These are phyloP conservation scores for Zychaea mexicana DNA, from an alignment of 371 early-diverging fungal species.

Conservation along the genomic window DNA sequence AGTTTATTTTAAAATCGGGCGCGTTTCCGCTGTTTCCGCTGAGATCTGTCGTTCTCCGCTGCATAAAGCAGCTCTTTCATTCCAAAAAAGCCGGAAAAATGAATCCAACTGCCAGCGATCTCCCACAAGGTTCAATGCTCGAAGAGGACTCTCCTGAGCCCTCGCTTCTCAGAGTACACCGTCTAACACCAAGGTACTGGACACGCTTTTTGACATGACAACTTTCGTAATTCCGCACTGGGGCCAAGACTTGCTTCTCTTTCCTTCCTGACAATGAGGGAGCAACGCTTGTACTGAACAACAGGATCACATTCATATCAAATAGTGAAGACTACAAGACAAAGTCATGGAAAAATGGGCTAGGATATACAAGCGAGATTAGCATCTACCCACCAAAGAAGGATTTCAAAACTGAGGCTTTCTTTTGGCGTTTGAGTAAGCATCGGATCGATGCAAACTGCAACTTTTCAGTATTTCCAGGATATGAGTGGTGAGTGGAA, in stretches of 20 bases:
- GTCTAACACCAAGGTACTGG: slow-evolving; percentile 15
- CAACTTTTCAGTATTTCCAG: slow-evolving; percentile 64
- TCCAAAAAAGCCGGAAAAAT: not conserved
- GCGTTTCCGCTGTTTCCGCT: not conserved
- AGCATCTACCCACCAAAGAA: slow-evolving; percentile 57
- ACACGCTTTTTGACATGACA: not conserved
- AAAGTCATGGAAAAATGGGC: slow-evolving; percentile 72
- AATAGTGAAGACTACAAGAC: slow-evolving; percentile 31
- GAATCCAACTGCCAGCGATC: slow-evolving; percentile 3
- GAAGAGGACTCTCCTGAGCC: slow-evolving; percentile 40
- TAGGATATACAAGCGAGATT: slow-evolving; percentile 66
- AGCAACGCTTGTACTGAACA: too few species aligned
- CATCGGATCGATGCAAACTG: slow-evolving; percentile 59
- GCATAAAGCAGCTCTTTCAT: not conserved
- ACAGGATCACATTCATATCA: too few species aligned
- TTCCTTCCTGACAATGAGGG: too few species aligned
- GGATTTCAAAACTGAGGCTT: slow-evolving; percentile 54
- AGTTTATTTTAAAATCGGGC: too few species aligned
- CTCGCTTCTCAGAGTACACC: slow-evolving; percentile 19
- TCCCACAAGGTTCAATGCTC: slow-evolving; percentile 31
- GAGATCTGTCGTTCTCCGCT: not conserved
- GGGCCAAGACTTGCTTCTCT: too few species aligned
- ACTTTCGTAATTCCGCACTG: too few species aligned
- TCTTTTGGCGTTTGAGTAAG: slow-evolving; percentile 65
- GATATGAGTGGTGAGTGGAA: slow-evolving; percentile 56